Percentiles rank a stretch among this genome's conserved stretches.
Conservation (phyloP, 1,284 basidiomycete genomes). For the Sutorius eximius region DNA sequence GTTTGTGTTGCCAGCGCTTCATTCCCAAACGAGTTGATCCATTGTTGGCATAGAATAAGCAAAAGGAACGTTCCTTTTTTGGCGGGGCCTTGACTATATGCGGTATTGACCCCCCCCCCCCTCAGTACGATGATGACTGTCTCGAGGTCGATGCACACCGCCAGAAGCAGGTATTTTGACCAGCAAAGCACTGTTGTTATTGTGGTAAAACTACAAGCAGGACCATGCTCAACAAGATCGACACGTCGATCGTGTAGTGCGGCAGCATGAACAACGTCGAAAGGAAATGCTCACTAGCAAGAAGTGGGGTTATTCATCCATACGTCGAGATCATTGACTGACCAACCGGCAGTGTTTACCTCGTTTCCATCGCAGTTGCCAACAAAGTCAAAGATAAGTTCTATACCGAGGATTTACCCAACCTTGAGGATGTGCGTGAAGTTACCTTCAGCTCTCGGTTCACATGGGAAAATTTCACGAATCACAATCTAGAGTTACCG, state of each 20-base stretch:
- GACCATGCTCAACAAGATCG: conserved; percentile 68
- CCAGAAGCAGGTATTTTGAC: conserved; percentile 65
- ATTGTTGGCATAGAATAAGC: conserved; percentile 55
- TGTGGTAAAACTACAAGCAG: conserved; percentile 35
- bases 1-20: conserved; percentile 37
- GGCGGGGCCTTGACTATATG: not conserved
- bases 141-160: conserved; percentile 65
- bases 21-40: conserved; percentile 5
- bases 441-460: not conserved
- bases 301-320: conserved; percentile 50
- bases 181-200: not conserved
- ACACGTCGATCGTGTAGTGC: conserved; percentile 70
- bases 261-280: conserved; percentile 71
- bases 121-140: conserved; percentile 77
- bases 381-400: conserved; percentile 71
- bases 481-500: conserved; percentile 56
- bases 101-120: conserved; percentile 6
- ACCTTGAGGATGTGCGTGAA: conserved; percentile 66
- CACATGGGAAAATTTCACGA: conserved; percentile 8
- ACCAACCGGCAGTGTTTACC: conserved; percentile 52
- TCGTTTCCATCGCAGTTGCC: conserved; percentile 66
- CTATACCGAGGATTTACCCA: conserved; percentile 65
- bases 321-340: not conserved
- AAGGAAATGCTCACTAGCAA: conserved; percentile 78
- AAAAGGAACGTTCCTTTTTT: conserved; percentile 50